A percentile compares a stretch with the other conserved stretches of the same genome.
These are phyloP conservation scores for Plantago elongata DNA, from an alignment of 257 asterid genomes.

Conservation along the genomic window DNA sequence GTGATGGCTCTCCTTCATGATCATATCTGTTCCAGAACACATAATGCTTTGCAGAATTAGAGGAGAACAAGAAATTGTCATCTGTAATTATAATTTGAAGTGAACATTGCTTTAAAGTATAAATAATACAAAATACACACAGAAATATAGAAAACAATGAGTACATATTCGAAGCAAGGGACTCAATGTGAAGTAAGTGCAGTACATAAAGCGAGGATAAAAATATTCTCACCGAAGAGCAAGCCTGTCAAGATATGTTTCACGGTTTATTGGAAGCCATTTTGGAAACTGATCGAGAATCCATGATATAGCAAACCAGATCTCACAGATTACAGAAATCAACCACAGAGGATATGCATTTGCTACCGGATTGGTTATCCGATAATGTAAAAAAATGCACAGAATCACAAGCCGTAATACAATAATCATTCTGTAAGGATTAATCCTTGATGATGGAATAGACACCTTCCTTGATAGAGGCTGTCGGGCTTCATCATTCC, in stretches of 20 bases:
- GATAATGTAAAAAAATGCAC: slow-evolving; percentile 85
- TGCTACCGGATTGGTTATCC: slow-evolving; percentile 85
- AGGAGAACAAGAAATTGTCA: slow-evolving; percentile 10
- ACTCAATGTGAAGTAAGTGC: background rate
- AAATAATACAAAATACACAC: background rate
- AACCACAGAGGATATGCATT: slow-evolving; percentile 91
- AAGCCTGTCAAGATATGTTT: slow-evolving; percentile 98
- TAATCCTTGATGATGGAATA: slow-evolving; percentile 86
- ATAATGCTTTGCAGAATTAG: slow-evolving; percentile 18
- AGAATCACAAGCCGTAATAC: slow-evolving; percentile 83
- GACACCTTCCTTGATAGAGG: slow-evolving; percentile 99
- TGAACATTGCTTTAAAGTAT: slow-evolving; percentile 1
- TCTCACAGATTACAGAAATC: slow-evolving; percentile 94
- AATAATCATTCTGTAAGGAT: slow-evolving; percentile 97
- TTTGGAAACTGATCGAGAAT: slow-evolving; percentile 99
- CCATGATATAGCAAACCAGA: slow-evolving; percentile 98
- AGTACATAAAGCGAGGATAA: background rate
- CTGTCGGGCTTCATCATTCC: slow-evolving; percentile 98
- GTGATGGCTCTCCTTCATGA: slow-evolving; percentile 97
- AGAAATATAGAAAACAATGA: background rate
- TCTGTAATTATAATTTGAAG: slow-evolving; percentile 1
- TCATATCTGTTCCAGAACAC: slow-evolving; percentile 63
- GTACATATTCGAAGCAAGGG: background rate
- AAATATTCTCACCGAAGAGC: slow-evolving; percentile 62
- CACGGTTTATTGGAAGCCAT: slow-evolving; percentile 97